Percentiles rank a stretch among this genome's conserved stretches.
phyloP scores from a whole-genome alignment of 192 early-diverging fungal species.

The Haplosporangium gracile region DNA sequence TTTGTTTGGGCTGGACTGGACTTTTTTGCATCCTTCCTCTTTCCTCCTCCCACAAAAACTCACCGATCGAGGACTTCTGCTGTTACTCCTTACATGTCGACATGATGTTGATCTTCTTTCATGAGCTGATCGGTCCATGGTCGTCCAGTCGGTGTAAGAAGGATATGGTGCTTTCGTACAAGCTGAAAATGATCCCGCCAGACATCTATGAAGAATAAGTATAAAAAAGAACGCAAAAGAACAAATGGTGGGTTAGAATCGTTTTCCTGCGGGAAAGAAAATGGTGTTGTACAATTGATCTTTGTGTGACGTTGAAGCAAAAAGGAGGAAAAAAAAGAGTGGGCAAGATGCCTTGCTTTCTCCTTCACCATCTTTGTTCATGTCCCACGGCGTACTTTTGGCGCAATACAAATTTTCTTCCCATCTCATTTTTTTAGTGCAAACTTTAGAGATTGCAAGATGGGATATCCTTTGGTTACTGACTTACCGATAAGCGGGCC shows the following conservation, averaged over 20 bases:
- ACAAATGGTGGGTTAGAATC: not conserved
- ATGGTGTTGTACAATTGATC: not conserved
- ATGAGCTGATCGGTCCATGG: constrained; percentile 18
- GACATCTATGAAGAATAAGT: constrained; percentile 67
- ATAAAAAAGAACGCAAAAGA: not conserved
- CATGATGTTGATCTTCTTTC: not conserved
- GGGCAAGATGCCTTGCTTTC: not conserved
- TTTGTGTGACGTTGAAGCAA: constrained; percentile 5
- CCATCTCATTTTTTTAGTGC: not conserved
- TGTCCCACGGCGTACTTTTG: constrained; percentile 6
- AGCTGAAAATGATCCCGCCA: constrained; percentile 86
- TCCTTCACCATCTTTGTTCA: not conserved
- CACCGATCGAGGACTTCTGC: not conserved
- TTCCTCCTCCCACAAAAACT: not conserved
- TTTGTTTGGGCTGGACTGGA: not conserved
- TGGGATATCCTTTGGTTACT: constrained; percentile 9
- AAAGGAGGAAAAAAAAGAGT: not conserved
- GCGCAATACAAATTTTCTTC: not conserved
- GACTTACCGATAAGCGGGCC: constrained; percentile 82
- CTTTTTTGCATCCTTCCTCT: not conserved
- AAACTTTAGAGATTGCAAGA: not conserved
- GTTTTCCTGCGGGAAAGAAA: not conserved
- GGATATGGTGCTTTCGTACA: constrained; percentile 77
- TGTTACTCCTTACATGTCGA: no score
- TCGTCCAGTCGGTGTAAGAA: constrained; percentile 16